phyloP scores from a whole-genome alignment of 2,329 filamentous ascomycete species.

The Pseudocercospora fuligena region DNA sequence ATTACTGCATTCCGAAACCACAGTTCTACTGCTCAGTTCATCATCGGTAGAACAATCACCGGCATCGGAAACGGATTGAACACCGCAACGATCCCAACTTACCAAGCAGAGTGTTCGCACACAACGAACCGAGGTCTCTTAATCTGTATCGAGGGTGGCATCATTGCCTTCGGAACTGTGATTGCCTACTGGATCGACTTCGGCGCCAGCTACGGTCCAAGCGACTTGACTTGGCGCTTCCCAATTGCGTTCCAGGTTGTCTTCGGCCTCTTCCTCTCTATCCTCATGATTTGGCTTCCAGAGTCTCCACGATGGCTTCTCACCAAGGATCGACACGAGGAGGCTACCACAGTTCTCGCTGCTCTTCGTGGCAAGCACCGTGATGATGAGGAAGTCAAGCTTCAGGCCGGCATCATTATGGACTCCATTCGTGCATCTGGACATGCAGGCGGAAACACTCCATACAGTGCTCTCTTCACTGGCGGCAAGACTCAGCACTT shows the following conservation, averaged over 20 bases:
- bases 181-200: slow-evolving; percentile 59
- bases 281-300: slow-evolving; percentile 55
- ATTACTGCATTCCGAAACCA: slow-evolving; percentile 40
- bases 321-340: slow-evolving; percentile 51
- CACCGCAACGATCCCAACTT: slow-evolving; percentile 60
- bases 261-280: slow-evolving; percentile 54
- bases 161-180: slow-evolving; percentile 56
- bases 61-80: slow-evolving; percentile 62
- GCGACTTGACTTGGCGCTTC: slow-evolving; percentile 56
- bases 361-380: slow-evolving; percentile 53
- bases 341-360: slow-evolving; percentile 56
- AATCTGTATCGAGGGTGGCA: slow-evolving; percentile 63
- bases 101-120: slow-evolving; percentile 60
- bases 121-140: slow-evolving; percentile 62
- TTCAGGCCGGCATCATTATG: slow-evolving; percentile 34
- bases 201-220: slow-evolving; percentile 44
- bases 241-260: slow-evolving; percentile 59
- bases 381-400: slow-evolving; percentile 65
- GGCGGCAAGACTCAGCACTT: slow-evolving; percentile 69
- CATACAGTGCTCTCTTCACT: slow-evolving; percentile 61
- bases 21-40: slow-evolving; percentile 54
- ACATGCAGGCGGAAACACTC: slow-evolving; percentile 46
- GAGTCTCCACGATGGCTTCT: slow-evolving; percentile 57
- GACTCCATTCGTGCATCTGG: slow-evolving; percentile 24
- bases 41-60: slow-evolving; percentile 58